Conservation (phyloP, 345 rosid species). For the Eucalyptus viminalis region DNA sequence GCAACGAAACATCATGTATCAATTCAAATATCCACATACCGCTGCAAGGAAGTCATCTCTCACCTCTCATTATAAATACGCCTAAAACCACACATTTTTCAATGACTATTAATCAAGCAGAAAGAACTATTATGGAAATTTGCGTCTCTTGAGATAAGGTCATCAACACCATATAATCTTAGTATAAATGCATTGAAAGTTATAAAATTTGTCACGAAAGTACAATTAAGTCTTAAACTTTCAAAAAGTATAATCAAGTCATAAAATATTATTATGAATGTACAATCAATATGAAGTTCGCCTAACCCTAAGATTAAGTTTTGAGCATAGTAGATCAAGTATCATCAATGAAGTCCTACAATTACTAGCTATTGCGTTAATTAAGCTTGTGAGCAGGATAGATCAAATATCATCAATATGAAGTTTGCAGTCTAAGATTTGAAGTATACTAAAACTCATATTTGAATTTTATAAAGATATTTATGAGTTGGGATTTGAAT, state of each 20-base stretch:
- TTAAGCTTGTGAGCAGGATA: accelerated
- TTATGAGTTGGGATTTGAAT: not conserved
- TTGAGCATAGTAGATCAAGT: too few species aligned
- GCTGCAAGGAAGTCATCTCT: not conserved
- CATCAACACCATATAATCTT: too few species aligned
- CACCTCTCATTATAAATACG: not conserved
- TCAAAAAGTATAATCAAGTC: too few species aligned
- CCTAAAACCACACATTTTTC: not conserved
- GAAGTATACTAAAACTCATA: not conserved
- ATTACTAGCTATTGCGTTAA: too few species aligned
- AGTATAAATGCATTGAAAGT: accelerated
- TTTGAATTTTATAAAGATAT: not conserved
- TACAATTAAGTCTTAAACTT: too few species aligned
- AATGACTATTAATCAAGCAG: not conserved
- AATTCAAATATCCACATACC: not conserved
- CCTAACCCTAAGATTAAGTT: too few species aligned
- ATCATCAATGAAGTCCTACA: too few species aligned
- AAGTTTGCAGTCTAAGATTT: not conserved
- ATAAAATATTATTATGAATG: too few species aligned
- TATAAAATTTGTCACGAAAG: too few species aligned
- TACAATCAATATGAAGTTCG: too few species aligned
- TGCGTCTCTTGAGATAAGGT: accelerated
- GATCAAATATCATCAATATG: too few species aligned
- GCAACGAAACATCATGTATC: not conserved
- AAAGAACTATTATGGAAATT: too few species aligned